Base-by-base conservation (phyloP, 2,329 filamentous ascomycete species). In the Fusarium torreyae region DNA sequence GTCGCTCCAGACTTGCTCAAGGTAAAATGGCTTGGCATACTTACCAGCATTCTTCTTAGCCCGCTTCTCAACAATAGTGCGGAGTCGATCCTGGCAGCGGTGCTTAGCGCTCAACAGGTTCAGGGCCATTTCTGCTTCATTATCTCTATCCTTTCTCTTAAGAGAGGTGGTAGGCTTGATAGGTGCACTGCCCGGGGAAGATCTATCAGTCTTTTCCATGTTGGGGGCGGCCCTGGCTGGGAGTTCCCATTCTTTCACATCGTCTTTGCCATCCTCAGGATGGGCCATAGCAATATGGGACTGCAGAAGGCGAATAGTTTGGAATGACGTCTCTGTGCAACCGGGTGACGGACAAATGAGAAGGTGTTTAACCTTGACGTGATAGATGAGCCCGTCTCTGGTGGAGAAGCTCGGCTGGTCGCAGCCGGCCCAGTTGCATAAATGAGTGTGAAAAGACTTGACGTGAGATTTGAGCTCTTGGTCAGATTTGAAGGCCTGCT, bases 341-440 rank as follows among this genome's bases (percentile, higher is more conserved):
- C 77, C 80, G 1, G 75, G 68, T 2, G 77, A 75, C 0, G 82
- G 82, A 31, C 82, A 84, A 26, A 81, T 70, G 28, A 84, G 76
- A 13, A 84, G 74, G 60, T 84, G 82, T 46, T 83, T 79, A 20
- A 74, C 73, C 57, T 84, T 82, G 39, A 84, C 81, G 59, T 84
- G 82, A 74, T 81, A 80, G 17, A 78, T 76, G 33, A 84, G 77
- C 10, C 77, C 81, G 34, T 79, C 77, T 15, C 75, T 76, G 2
- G 80, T 79, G 4, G 75, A 69, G 54, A 83, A 84, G 45, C 76
- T 76, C 1, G 74, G 66, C 8, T 77, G 75, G 2, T 71, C 60
- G 40, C 82, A 84, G 22, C 75, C 73, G 3, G 75, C 75, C 82
- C 82, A 84, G 52, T 78, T 77, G 64, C 82, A 84, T 2, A 76